Conservation (phyloP, 2,329 filamentous ascomycete genomes). For the Colletotrichum sojae region DNA sequence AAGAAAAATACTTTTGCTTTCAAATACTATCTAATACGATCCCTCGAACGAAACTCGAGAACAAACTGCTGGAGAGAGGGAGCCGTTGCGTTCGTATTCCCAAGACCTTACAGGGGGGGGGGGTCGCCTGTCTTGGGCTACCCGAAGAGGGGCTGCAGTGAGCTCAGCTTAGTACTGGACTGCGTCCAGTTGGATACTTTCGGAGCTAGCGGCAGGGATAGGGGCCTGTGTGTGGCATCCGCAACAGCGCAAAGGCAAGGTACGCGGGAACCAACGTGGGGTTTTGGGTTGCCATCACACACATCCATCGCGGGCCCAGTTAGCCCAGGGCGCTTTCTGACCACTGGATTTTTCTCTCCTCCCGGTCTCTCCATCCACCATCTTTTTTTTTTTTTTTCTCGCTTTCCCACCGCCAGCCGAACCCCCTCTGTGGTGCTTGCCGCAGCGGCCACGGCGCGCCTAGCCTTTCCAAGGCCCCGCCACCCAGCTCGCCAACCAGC, state of each 20-base stretch:
- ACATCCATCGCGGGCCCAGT: constrained; percentile 16
- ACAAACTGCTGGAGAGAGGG: no score
- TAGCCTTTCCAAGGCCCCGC: constrained; percentile 39
- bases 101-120: constrained; percentile 27
- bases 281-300: constrained; percentile 29
- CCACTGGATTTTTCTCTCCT: constrained; percentile 13
- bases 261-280: constrained; percentile 30
- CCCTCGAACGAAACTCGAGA: no score
- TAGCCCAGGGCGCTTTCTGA: constrained; percentile 9
- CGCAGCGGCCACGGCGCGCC: constrained; percentile 31
- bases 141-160: constrained; percentile 17
- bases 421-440: constrained; percentile 12
- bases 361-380: no score
- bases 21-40: no score
- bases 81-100: constrained; percentile 25
- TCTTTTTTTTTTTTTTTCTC: not conserved
- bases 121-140: constrained; percentile 15
- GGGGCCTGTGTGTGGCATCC: constrained; percentile 6
- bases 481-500: constrained; percentile 28
- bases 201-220: constrained; percentile 18
- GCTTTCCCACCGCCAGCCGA: not conserved
- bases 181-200: constrained; percentile 25
- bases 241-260: no score
- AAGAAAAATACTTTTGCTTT: no score
- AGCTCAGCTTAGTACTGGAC: constrained; percentile 25